These are phyloP conservation scores for Ceratocystiopsis sp. DNA, from an alignment of 2,329 filamentous ascomycete species.

Conservation along the genomic window DNA sequence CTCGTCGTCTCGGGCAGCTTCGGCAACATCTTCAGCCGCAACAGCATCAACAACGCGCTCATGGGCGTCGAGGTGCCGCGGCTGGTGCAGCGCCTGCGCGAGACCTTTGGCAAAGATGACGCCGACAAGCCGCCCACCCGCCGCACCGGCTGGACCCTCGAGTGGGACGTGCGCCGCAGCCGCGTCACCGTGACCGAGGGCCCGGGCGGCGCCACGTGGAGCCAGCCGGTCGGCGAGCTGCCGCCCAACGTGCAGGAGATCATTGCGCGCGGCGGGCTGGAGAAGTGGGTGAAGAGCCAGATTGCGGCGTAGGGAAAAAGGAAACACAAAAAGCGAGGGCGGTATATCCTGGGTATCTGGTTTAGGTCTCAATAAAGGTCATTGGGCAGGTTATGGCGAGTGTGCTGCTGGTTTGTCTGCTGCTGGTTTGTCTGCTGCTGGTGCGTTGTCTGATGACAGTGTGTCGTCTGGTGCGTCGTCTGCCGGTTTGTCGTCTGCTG, in stretches of 20 bases:
- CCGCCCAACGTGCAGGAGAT: slow-evolving; percentile 66
- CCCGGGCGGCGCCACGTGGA: slow-evolving; percentile 50
- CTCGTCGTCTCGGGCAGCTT: slow-evolving; percentile 70
- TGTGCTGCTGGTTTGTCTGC: too few species aligned
- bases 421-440: too few species aligned
- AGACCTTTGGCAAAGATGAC: slow-evolving; percentile 26
- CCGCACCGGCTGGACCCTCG: slow-evolving; percentile 67
- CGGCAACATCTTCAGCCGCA: slow-evolving; percentile 61
- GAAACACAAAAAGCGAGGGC: background rate
- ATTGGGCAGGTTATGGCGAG: too few species aligned
- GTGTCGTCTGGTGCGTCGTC: too few species aligned
- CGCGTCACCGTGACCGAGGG: slow-evolving; percentile 57
- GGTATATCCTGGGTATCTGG: too few species aligned
- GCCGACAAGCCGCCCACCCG: slow-evolving; percentile 35
- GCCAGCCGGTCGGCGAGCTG: slow-evolving; percentile 46
- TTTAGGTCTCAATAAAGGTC: too few species aligned
- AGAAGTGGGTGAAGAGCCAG: slow-evolving; percentile 66
- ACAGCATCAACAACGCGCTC: slow-evolving; percentile 52
- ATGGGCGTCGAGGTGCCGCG: slow-evolving; percentile 54
- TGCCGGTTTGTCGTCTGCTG: too few species aligned
- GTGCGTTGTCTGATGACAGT: too few species aligned
- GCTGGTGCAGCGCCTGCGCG: slow-evolving; percentile 47
- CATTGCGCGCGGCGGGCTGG: slow-evolving; percentile 58
- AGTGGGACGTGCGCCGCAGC: slow-evolving; percentile 63
- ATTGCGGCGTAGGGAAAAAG: slow-evolving; percentile 23